Evolutionary conservation across 768 basidiomycete species (phyloP), one percentile per base, ranked within the genome.

Genomic region (Mycena vitilis): DNA sequence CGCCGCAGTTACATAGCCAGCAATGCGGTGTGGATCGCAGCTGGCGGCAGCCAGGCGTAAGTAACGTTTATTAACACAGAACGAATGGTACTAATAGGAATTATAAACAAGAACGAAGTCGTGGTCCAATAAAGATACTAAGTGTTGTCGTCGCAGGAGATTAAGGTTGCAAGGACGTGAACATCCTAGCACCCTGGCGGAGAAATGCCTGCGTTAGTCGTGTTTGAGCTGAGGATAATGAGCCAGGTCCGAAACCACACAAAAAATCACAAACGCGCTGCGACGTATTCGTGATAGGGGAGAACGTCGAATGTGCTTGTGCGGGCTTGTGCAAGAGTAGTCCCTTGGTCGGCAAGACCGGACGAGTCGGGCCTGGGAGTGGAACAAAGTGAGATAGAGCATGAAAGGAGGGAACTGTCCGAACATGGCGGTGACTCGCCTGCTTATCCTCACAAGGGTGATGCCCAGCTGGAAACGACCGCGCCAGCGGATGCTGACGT

Each of bases 271-370:
- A 79, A 79, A 96, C 95, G 87, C 68, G 90, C 91, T 58, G 93
- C 94, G 68, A 87, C 83, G 79, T 97, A 98, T 73, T 89, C 85
- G 65, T 85, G 81, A 74, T 91, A 87, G 20, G 90, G 82, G 38
- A 93, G 83, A 62, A 95, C 94, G 58, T 95, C 92, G 79, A 98
- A 96, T 3, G 89, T 77, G 55, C 86, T 82, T 30, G 95, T 95
- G 48, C 86, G 84, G n/a, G 89, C 85, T 71, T 89, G 85, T 49
- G 94, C 91, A 30, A 98, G 86, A 30, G 88, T 81, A 3, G 84
- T 85, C 20, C 92, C 92, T 45, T 88, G 86, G 42, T 86, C 85
- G 20, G 87, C 85, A 53, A 89, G 76, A 49, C 87, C 87, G 64
- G 85, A 80, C 37, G 85, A 79, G 77, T 88, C 88, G 60, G 79